phyloP scores from a whole-genome alignment of 2,329 filamentous ascomycete species.

The Cladosporium sp. region DNA sequence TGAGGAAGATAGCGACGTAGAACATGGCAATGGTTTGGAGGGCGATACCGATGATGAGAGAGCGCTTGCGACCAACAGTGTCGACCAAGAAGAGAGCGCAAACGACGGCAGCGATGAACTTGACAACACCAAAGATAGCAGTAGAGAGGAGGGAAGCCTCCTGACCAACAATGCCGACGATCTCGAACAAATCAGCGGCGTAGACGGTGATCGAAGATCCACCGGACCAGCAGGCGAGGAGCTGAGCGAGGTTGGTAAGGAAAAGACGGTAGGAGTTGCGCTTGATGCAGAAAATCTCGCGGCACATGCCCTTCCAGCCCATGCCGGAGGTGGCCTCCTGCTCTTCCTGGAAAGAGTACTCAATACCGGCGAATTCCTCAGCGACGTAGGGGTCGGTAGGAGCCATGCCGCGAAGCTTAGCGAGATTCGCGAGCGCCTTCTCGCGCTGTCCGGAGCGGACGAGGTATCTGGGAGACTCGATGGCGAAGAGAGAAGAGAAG shows the following conservation, averaged over 20 bases:
- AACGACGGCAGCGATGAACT: slow-evolving; percentile 59
- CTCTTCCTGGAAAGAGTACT: slow-evolving; percentile 60
- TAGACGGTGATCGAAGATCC: slow-evolving; percentile 71
- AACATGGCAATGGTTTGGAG: slow-evolving; percentile 46
- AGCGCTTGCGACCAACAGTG: slow-evolving; percentile 65
- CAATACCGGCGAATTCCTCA: slow-evolving; percentile 58
- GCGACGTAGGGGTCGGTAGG: slow-evolving; percentile 53
- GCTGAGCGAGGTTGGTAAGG: slow-evolving; percentile 60
- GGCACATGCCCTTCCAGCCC: slow-evolving; percentile 57
- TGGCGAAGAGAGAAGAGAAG: slow-evolving; percentile 57
- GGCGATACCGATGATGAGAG: slow-evolving; percentile 44
- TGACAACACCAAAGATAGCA: slow-evolving; percentile 69
- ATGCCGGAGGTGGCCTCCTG: slow-evolving; percentile 63
- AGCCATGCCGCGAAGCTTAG: slow-evolving; percentile 52
- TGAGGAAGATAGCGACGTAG: slow-evolving; percentile 47
- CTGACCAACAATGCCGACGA: slow-evolving; percentile 63
- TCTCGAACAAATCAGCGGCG: slow-evolving; percentile 64
- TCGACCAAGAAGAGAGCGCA: slow-evolving; percentile 76
- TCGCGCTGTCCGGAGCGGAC: slow-evolving; percentile 63
- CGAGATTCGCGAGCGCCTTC: slow-evolving; percentile 35
- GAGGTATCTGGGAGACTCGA: slow-evolving; percentile 62
- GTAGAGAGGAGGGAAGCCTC: slow-evolving; percentile 66
- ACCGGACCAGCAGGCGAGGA: slow-evolving; percentile 68
- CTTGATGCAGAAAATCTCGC: slow-evolving; percentile 62
- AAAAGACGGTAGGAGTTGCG: slow-evolving; percentile 69